Conservation (phyloP, 371 early-diverging fungal genomes). For the Furculomyces boomerangus region DNA sequence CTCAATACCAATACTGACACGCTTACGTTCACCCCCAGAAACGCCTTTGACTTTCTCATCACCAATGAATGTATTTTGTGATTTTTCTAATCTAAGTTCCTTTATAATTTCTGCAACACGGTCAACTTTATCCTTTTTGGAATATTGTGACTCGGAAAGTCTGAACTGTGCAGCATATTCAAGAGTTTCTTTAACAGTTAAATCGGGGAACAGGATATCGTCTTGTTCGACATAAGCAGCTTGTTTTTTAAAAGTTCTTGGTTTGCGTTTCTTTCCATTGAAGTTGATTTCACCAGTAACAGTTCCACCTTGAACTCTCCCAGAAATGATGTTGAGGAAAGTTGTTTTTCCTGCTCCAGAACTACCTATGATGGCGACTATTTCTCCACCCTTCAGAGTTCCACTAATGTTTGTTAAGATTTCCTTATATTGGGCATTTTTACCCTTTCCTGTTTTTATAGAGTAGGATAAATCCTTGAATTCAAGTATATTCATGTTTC, state of each 20-base stretch:
- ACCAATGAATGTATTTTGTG: slow-evolving; percentile 45
- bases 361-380: slow-evolving; percentile 56
- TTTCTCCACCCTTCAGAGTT: slow-evolving; percentile 27
- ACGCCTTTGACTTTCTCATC: slow-evolving; percentile 43
- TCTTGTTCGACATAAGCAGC: slow-evolving; percentile 32
- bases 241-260: slow-evolving; percentile 39
- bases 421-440: slow-evolving; percentile 7
- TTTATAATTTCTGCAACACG: slow-evolving; percentile 30
- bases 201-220: slow-evolving; percentile 17
- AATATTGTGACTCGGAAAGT: slow-evolving; percentile 30
- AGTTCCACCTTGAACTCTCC: slow-evolving; percentile 31
- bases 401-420: slow-evolving; percentile 28
- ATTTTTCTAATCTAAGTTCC: slow-evolving; percentile 37
- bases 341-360: slow-evolving; percentile 61
- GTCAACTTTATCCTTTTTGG: slow-evolving; percentile 30
- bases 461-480: slow-evolving; percentile 17
- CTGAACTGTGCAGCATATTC: slow-evolving; percentile 48
- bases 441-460: slow-evolving; percentile 9
- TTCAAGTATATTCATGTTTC: slow-evolving; percentile 4
- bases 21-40: slow-evolving; percentile 79
- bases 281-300: slow-evolving; percentile 37
- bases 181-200: slow-evolving; percentile 33
- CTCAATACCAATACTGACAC: slow-evolving; percentile 70
- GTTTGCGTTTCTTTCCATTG: slow-evolving; percentile 33
- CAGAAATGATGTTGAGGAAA: slow-evolving; percentile 32